These are phyloP conservation scores for Phaffomyces opuntiae DNA, from an alignment of 805 yeast genomes.

Conservation along the genomic window DNA sequence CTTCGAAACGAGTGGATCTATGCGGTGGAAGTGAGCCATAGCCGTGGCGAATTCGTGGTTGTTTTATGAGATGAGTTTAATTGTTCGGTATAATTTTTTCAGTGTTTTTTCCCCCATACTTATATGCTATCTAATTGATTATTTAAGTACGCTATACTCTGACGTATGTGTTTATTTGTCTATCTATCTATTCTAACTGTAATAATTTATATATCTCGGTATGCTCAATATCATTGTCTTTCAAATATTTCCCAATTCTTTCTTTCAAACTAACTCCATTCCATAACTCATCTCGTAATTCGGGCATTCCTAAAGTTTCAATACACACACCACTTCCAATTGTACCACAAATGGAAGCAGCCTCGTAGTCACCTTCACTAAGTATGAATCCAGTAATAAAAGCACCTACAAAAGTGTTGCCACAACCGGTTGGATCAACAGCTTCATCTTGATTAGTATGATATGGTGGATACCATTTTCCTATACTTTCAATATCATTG, in stretches of 20 bases:
- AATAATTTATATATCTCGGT: neutral
- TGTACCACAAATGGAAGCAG: constrained; percentile 62
- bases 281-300: constrained; percentile 38
- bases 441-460: constrained; percentile 46
- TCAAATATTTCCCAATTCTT: constrained; percentile 38
- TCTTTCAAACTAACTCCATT: constrained; percentile 45
- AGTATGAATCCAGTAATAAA: constrained; percentile 55
- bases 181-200: neutral
- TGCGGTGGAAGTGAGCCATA: no score
- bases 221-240: constrained; percentile 11
- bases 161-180: no score
- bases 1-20: neutral
- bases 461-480: constrained; percentile 64
- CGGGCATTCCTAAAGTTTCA: constrained; percentile 74
- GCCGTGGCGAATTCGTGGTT: no score
- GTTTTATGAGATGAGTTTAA: no score
- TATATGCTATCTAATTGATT: no score
- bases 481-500: constrained; percentile 16
- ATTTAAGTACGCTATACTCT: no score
- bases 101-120: no score
- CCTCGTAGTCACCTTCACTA: constrained; percentile 37
- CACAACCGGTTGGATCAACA: constrained; percentile 92
- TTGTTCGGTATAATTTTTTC: no score
- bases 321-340: constrained; percentile 77
- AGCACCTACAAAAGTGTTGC: constrained; percentile 84